Base-by-base conservation (phyloP, 2,329 filamentous ascomycete species). In the Trichoderma oligosporum region DNA sequence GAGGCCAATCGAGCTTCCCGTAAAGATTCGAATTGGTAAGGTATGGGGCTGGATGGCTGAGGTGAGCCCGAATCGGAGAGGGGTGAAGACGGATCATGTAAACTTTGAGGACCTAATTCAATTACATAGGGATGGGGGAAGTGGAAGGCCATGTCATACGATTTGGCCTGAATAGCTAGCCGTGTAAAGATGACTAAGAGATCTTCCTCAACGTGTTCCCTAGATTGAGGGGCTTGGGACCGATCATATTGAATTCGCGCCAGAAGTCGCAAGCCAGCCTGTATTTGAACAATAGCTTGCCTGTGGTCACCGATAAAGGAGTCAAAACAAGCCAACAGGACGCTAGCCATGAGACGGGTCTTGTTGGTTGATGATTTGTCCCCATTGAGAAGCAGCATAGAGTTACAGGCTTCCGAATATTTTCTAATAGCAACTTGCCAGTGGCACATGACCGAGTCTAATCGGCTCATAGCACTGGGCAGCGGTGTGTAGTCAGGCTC, bases 101-200 rank as follows among this genome's bases (percentile, higher is more conserved):
- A 75, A 61, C 61, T 72, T 66, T 44, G 72, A 65, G 58, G 62
- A 54, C 44, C 71, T 60, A 60, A 77, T 5, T 76, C 76, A 59
- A 86, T 81, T 6, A 85, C 82, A 56, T 79, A 84, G 1, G 83
- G 82, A 27, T 82, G 76, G 1, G 83, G 83, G 59, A 86, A 85
- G 66, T 86, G 83, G 64, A 86, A 86, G 29, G 83, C 83, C 82
- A 86, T 82, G 63, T 86, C 83, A 65, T 86, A 86, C 0, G 82
- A 85, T 65, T 86, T 86, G 41, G 83, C 83, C 66, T 86, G 83
- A 41, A 86, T 83, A 2, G 82, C 82, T 2, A 86, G 73, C 4
- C 83, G 78, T 1, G 80, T 84, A 63, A 86, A 86, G 73, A 86
- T 85, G 48, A 82, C 80, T 5, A 82, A 74, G 24, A 86, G 74